phyloP scores from a whole-genome alignment of 108 stramenopile species.

The Pelagomonas calceolata region DNA sequence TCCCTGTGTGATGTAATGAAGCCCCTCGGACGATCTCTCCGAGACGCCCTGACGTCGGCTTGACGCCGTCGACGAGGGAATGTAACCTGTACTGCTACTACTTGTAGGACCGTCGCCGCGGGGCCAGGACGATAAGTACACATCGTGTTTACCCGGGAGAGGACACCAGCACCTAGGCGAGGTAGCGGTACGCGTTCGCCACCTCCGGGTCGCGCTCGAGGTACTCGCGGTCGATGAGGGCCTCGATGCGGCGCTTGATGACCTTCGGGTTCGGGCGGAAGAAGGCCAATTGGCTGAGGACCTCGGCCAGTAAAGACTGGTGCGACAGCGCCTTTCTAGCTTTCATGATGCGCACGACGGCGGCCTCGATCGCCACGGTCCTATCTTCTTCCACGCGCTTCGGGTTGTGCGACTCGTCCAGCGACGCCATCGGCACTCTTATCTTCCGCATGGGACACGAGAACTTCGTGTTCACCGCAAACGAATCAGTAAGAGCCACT shows the following conservation, averaged over 20 bases:
- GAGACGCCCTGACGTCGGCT: too few species aligned
- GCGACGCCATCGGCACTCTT: conserved; percentile 95
- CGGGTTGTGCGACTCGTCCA: conserved; percentile 88
- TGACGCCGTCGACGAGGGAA: too few species aligned
- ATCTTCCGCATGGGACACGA: conserved; percentile 81
- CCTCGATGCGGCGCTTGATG: conserved; percentile 81
- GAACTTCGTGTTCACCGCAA: conserved; percentile 76
- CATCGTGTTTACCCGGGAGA: too few species aligned
- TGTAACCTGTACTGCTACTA: too few species aligned
- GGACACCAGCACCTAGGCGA: too few species aligned
- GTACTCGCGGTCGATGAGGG: conserved; percentile 87
- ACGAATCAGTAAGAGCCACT: conserved; percentile 76
- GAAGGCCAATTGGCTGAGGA: conserved; percentile 85
- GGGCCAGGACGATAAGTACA: too few species aligned
- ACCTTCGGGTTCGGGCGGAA: conserved; percentile 93
- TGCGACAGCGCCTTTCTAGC: conserved; percentile 92
- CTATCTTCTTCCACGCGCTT: conserved; percentile 96
- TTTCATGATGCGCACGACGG: conserved; percentile 99
- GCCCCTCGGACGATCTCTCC: too few species aligned
- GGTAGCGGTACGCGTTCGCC: conserved; percentile 51
- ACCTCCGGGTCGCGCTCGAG: conserved; percentile 75
- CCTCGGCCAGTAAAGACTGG: conserved; percentile 90
- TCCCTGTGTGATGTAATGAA: too few species aligned
- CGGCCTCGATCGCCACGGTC: conserved; percentile 91
- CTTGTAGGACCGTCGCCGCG: too few species aligned